These are phyloP conservation scores for Flaveria robusta DNA, from an alignment of 129 eudicot genomes.

Conservation along the genomic window DNA sequence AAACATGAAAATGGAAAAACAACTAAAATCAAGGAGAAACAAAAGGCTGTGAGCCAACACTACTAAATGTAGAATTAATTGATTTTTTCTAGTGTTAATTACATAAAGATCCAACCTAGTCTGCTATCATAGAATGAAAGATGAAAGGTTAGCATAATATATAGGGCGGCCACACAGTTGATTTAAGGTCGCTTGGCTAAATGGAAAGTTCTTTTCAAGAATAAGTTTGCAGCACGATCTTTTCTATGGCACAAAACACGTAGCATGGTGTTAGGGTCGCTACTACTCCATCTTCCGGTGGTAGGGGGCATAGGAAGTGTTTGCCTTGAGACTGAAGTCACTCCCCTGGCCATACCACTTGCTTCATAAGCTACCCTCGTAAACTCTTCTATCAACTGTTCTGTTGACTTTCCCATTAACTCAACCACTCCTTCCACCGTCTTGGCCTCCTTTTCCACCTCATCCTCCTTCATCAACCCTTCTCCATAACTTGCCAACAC, in stretches of 20 bases:
- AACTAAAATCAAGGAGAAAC: too few species aligned
- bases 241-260: conserved; percentile 83
- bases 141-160: not conserved
- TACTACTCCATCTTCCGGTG: conserved; percentile 78
- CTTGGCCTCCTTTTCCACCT: conserved; percentile 64
- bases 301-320: conserved; percentile 90
- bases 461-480: conserved; percentile 42
- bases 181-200: conserved; percentile 67
- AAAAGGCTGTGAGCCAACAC: too few species aligned
- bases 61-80: too few species aligned
- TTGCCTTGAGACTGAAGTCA: conserved; percentile 30
- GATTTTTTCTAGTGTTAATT: too few species aligned
- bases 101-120: too few species aligned
- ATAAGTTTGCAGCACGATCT: conserved; percentile 62
- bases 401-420: conserved; percentile 75
- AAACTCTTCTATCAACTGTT: conserved; percentile 80
- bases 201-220: conserved; percentile 78
- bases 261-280: conserved; percentile 85
- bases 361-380: conserved; percentile 63
- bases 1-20: too few species aligned
- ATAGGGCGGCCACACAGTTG: too few species aligned
- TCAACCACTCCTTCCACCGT: conserved; percentile 74
- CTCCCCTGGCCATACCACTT: not conserved
- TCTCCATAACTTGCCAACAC: conserved; percentile 40
- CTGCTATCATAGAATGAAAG: not conserved